These are phyloP conservation scores for Gentiana macrophylla DNA, from an alignment of 257 asterid species.

Conservation along the genomic window DNA sequence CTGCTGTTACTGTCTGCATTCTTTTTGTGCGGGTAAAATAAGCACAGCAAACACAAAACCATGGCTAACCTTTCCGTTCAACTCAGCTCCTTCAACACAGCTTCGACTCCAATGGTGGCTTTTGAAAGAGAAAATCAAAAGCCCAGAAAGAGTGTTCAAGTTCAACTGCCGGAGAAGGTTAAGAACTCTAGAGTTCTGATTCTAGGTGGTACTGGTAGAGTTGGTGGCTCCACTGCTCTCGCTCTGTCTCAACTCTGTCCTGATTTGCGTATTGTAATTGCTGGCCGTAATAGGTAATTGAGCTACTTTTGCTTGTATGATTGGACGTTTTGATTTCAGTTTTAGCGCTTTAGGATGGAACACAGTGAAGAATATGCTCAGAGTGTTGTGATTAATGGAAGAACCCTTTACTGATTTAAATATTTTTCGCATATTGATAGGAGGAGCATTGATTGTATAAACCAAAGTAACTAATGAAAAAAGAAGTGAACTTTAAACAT, in stretches of 20 bases:
- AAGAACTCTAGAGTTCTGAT: constrained; percentile 52
- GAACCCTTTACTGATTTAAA: too few species aligned
- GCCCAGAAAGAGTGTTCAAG: constrained; percentile 21
- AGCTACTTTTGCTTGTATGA: neutral
- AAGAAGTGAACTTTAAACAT: too few species aligned
- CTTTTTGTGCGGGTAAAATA: too few species aligned
- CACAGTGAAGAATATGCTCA: too few species aligned
- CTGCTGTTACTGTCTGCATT: too few species aligned
- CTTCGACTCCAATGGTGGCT: constrained; percentile 14
- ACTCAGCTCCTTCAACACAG: constrained; percentile 21
- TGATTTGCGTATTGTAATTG: constrained; percentile 47
- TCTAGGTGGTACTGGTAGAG: constrained; percentile 98
- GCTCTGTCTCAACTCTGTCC: constrained; percentile 77
- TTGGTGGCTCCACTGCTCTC: constrained; percentile 87
- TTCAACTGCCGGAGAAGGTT: constrained; percentile 40
- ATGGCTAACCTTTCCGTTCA: constrained; percentile 33
- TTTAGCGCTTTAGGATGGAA: too few species aligned
- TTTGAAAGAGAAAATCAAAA: constrained; percentile 19
- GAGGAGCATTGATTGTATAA: too few species aligned
- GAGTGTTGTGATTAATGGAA: too few species aligned
- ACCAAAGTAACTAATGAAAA: too few species aligned
- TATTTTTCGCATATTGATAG: too few species aligned
- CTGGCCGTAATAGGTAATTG: constrained; percentile 70
- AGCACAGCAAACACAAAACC: too few species aligned
- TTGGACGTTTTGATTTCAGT: too few species aligned